Base-by-base conservation (phyloP, 2,329 filamentous ascomycete genomes). In the Coleophoma eucalyptorum region DNA sequence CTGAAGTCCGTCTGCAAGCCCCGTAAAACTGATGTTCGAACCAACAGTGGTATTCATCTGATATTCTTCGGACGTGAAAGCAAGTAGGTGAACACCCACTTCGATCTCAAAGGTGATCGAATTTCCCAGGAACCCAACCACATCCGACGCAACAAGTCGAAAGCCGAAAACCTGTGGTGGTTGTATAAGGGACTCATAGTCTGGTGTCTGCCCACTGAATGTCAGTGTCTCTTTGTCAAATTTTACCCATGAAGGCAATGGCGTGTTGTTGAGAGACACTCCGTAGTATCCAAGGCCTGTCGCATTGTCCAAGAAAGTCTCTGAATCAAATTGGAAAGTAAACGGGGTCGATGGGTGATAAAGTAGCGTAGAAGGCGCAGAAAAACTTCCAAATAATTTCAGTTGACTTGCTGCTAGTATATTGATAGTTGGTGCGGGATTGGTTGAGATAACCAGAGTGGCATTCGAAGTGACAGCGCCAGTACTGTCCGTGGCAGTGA, bases 241-340 rank as follows among this genome's bases (percentile, higher is more conserved):
- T n/a, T 72, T 72, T 42, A 96, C 73, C 91, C 91, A 96, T 1
- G 90, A 85, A 18, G 91, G 91, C 34, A 96, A 72, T 34, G 91
- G 90, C n/a, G 87, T 89, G 62, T 89, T 88, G 62, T 93, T 80
- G 5, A 75, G 76, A 4, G 89, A 87, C 3, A 87, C 83, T 8
- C 89, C 89, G 64, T 94, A 93, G 67, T 91, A 96, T 51, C 83
- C 81, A 46, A 84, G 75, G 15, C 69, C 68, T 3, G 74, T 48
- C 13, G 43, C 53, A 32, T 46, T 55, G n/a, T 78, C 69, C n/a
- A 72, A 72, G 65, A 96, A 96, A 0, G 86, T 89, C 16, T 80
- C 69, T 5, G 62, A 58, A 42, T 77, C 70, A 55, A 86, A 82
- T 2, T 67, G 63, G 54, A 83, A 81, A 5, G 67, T 67, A 66